These are phyloP conservation scores for Abortiporus biennis DNA, from an alignment of 1,284 basidiomycete species.

Conservation along the genomic window DNA sequence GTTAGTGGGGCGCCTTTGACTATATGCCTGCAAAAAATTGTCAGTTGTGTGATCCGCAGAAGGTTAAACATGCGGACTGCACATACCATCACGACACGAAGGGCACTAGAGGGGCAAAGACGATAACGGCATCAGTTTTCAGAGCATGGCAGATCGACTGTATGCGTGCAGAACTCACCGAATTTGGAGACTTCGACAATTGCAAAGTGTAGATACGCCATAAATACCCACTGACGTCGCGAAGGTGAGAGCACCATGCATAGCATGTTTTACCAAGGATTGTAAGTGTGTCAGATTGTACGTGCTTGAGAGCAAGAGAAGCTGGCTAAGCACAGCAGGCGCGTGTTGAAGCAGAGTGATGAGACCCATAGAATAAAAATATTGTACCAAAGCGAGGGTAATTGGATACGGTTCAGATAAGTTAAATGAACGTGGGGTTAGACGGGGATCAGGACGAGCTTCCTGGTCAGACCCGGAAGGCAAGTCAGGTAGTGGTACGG, in stretches of 20 bases:
- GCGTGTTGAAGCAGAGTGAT: conserved; percentile 88
- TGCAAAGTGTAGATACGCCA: conserved; percentile 89
- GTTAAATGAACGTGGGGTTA: conserved; percentile 74
- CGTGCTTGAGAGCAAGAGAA: conserved; percentile 79
- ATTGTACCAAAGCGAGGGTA: conserved; percentile 85
- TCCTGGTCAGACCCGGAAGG: conserved; percentile 42
- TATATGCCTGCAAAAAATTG: conserved; percentile 19
- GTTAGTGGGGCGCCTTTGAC: conserved; percentile 53
- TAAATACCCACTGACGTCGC: conserved; percentile 86
- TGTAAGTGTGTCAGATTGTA: conserved; percentile 79
- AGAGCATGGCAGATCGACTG: too few relatives aligned
- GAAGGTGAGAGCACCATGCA: conserved; percentile 83
- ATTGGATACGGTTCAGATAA: conserved; percentile 89
- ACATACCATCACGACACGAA: conserved; percentile 29
- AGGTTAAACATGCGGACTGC: conserved; percentile 7
- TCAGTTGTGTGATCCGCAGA: conserved; percentile 11
- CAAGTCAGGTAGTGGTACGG: conserved; percentile 52
- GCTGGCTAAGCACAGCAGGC: conserved; percentile 81
- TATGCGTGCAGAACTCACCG: conserved; percentile 44
- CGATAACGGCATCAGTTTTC: conserved; percentile 2
- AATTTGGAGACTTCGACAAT: conserved; percentile 83
- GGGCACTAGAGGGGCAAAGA: conserved; percentile 16
- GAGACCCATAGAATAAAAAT: conserved; percentile 84
- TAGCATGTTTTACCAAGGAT: conserved; percentile 81
- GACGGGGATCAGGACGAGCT: conserved; percentile 60